Conservation (phyloP, 108 stramenopile species). For the Cyclotella cryptica region DNA sequence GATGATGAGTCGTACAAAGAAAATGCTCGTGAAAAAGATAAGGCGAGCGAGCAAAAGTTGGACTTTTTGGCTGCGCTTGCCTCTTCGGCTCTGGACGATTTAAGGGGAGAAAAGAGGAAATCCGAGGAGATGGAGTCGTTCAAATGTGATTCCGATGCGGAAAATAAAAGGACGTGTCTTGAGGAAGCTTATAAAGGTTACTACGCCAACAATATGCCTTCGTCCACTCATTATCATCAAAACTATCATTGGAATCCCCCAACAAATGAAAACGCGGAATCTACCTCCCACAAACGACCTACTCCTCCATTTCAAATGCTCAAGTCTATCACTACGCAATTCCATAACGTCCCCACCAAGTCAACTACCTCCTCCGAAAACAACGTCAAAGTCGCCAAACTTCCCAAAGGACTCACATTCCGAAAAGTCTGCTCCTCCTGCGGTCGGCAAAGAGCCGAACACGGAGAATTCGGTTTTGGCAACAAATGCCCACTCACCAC, state of each 20-base stretch:
- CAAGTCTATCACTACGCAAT: slow-evolving; percentile 8
- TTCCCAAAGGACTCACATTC: slow-evolving; percentile 77
- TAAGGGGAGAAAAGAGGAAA: slow-evolving; percentile 26
- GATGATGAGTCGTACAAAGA: slow-evolving; percentile 13
- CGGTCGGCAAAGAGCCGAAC: slow-evolving; percentile 79
- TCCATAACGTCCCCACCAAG: slow-evolving; percentile 9
- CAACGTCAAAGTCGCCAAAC: slow-evolving; percentile 32
- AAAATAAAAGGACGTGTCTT: background rate
- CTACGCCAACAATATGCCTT: background rate
- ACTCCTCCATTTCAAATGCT: background rate
- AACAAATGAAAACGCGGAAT: background rate
- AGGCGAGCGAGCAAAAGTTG: slow-evolving; percentile 26
- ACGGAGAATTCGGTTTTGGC: slow-evolving; percentile 87
- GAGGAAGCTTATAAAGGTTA: background rate
- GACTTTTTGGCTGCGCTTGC: slow-evolving; percentile 51
- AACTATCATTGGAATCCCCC: background rate
- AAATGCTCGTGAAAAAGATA: background rate
- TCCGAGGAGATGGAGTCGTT: slow-evolving; percentile 9
- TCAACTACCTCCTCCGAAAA: slow-evolving; percentile 10
- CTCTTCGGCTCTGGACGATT: slow-evolving; percentile 37
- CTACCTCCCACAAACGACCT: background rate
- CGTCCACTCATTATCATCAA: background rate
- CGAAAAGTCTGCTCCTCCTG: slow-evolving; percentile 86
- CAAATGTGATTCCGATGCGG: background rate
- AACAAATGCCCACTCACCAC: slow-evolving; percentile 80